Evolutionary conservation across 2,329 filamentous ascomycete species (phyloP).

Genomic region (Trichoderma gracile): DNA sequence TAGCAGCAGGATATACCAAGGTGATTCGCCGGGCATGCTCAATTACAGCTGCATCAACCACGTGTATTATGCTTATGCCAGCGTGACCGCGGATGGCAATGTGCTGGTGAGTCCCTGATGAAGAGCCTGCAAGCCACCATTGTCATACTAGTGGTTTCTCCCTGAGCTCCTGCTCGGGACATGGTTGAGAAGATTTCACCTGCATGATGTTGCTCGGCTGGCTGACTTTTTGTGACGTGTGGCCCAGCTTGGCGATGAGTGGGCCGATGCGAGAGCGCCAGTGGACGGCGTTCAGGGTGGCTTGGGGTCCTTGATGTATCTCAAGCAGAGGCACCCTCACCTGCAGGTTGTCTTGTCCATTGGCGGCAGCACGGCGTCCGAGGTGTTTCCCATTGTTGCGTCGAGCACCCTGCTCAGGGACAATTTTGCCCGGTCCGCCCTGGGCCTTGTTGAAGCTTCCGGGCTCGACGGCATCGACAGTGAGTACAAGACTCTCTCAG

Average conservation of each 20-base stretch:
- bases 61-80: constrained; percentile 82
- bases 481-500: constrained; percentile 40
- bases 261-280: constrained; percentile 70
- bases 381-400: constrained; percentile 68
- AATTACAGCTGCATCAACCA: constrained; percentile 77
- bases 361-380: constrained; percentile 66
- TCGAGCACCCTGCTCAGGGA: constrained; percentile 60
- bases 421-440: constrained; percentile 69
- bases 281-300: constrained; percentile 73
- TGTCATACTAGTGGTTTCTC: constrained; percentile 17
- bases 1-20: constrained; percentile 72
- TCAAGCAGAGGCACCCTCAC: constrained; percentile 70
- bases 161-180: constrained; percentile 6
- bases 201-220: constrained; percentile 20
- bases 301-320: constrained; percentile 69
- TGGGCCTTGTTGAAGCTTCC: constrained; percentile 67
- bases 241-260: constrained; percentile 72
- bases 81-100: constrained; percentile 68
- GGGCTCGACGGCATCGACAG: constrained; percentile 67
- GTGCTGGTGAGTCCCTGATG: constrained; percentile 64
- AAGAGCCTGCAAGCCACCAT: constrained; percentile 8
- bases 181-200: constrained; percentile 13
- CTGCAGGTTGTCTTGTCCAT: constrained; percentile 77
- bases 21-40: constrained; percentile 71
- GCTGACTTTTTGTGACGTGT: constrained; percentile 33